Evolutionary conservation across 306 rosid genomes (phyloP).

Genomic region (Glycine soja): DNA sequence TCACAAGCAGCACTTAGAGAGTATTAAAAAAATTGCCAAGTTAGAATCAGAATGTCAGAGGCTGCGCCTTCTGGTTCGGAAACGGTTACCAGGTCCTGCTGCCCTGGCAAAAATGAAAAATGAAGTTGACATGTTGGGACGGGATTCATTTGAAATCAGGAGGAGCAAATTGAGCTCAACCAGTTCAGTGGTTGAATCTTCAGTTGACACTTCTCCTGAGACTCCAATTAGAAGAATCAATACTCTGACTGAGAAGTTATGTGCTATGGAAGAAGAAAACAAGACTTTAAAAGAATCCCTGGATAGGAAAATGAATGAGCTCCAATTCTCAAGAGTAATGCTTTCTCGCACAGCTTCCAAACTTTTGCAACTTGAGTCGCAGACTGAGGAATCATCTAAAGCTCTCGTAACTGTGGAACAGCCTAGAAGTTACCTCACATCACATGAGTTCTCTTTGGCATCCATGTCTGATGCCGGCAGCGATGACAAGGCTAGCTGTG

Average conservation of each 20-base stretch:
- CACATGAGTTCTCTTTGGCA: slow-evolving; percentile 62
- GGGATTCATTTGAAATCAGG: slow-evolving; percentile 64
- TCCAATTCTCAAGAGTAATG: slow-evolving; percentile 76
- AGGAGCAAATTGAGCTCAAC: slow-evolving; percentile 60
- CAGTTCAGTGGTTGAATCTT: slow-evolving; percentile 56
- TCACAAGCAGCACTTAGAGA: slow-evolving; percentile 81
- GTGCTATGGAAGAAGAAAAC: slow-evolving; percentile 81
- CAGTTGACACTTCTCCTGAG: slow-evolving; percentile 61
- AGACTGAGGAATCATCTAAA: slow-evolving; percentile 56
- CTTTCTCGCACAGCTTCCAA: slow-evolving; percentile 68
- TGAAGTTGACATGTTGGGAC: slow-evolving; percentile 84
- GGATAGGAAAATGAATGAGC: slow-evolving; percentile 69
- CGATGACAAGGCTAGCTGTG: slow-evolving; percentile 82
- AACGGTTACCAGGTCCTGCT: slow-evolving; percentile 94
- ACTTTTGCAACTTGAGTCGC: slow-evolving; percentile 61
- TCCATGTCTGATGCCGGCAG: slow-evolving; percentile 79
- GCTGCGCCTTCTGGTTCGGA: slow-evolving; percentile 78
- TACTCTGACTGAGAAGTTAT: slow-evolving; percentile 63
- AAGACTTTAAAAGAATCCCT: slow-evolving; percentile 70
- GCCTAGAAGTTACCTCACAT: slow-evolving; percentile 51
- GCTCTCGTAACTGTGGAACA: slow-evolving; percentile 55
- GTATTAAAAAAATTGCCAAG: slow-evolving; percentile 74
- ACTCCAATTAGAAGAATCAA: slow-evolving; percentile 55
- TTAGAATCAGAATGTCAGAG: slow-evolving; percentile 96
- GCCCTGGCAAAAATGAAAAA: slow-evolving; percentile 83